phyloP scores from a whole-genome alignment of 169 alveolate species.

The Theileria sp. region DNA sequence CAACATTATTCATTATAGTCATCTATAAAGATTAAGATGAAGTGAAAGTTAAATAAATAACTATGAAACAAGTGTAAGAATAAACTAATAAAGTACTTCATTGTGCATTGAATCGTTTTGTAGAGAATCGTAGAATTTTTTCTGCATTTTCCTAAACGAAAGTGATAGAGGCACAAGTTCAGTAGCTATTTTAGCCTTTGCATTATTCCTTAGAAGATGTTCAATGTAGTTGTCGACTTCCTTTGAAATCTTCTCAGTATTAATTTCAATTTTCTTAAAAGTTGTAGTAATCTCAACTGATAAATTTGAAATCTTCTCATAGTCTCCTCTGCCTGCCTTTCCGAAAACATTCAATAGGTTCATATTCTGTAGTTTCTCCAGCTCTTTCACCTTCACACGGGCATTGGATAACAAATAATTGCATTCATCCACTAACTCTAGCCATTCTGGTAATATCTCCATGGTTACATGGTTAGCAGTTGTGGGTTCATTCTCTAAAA shows the following conservation, averaged over 20 bases:
- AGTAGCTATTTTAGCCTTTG: constrained; percentile 58
- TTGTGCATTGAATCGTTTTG: constrained; percentile 38
- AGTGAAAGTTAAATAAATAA: background rate
- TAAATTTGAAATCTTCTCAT: constrained; percentile 32
- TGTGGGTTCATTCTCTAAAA: background rate
- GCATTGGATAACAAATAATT: constrained; percentile 27
- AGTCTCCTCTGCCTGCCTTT: constrained; percentile 39
- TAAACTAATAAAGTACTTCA: constrained; percentile 1
- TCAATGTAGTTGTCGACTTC: constrained; percentile 52
- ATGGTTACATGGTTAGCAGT: constrained; percentile 13
- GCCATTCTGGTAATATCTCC: constrained; percentile 59
- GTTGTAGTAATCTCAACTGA: constrained; percentile 51
- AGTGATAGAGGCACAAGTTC: constrained; percentile 45
- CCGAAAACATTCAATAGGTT: constrained; percentile 59
- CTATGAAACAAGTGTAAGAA: constrained; percentile 12
- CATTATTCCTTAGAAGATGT: constrained; percentile 58
- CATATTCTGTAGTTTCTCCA: constrained; percentile 63
- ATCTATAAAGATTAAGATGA: background rate
- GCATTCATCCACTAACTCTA: constrained; percentile 63
- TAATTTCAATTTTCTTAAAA: constrained; percentile 57
- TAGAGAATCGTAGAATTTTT: constrained; percentile 49
- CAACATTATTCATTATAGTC: background rate
- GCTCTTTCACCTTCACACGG: constrained; percentile 41
- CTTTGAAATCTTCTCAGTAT: constrained; percentile 50
- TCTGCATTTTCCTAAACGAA: constrained; percentile 47